A percentile compares a stretch with the other conserved stretches of the same genome.
phyloP scores from a whole-genome alignment of 192 early-diverging fungal species.

The Entomortierella lignicola region DNA sequence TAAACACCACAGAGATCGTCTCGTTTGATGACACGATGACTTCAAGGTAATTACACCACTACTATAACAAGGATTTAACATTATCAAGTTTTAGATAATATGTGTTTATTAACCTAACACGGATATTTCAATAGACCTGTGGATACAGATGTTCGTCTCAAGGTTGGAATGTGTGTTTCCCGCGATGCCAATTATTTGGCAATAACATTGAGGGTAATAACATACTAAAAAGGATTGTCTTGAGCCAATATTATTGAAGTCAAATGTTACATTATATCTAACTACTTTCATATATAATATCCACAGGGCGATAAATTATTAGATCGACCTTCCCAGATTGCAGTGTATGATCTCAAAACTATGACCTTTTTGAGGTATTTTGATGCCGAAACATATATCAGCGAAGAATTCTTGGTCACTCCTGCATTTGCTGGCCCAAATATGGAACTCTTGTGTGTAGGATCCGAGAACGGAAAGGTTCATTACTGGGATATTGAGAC shows the following conservation, averaged over 20 bases:
- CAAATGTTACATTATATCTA: no score
- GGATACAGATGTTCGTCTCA: background rate
- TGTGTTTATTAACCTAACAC: no score
- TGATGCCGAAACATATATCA: constrained; percentile 19
- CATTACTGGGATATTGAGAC: constrained; percentile 34
- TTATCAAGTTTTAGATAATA: no score
- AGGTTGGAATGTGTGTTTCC: background rate
- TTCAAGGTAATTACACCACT: constrained; percentile 18
- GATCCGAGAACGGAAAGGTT: constrained; percentile 28
- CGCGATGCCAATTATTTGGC: constrained; percentile 4
- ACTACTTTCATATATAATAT: background rate
- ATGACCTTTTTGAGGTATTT: constrained; percentile 18
- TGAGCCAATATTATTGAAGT: no score
- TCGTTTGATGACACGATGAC: constrained; percentile 7
- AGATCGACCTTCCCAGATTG: constrained; percentile 13
- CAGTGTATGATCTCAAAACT: constrained; percentile 23
- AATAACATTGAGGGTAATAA: background rate
- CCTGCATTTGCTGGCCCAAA: constrained; percentile 20
- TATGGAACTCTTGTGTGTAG: constrained; percentile 21
- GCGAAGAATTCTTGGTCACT: constrained; percentile 2
- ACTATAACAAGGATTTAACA: no score
- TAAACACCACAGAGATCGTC: background rate
- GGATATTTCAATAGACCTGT: background rate
- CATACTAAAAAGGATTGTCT: no score
- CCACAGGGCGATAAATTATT: constrained; percentile 7